These are phyloP conservation scores for Phytophthora vignae DNA, from an alignment of 352 stramenopile genomes.

Conservation along the genomic window DNA sequence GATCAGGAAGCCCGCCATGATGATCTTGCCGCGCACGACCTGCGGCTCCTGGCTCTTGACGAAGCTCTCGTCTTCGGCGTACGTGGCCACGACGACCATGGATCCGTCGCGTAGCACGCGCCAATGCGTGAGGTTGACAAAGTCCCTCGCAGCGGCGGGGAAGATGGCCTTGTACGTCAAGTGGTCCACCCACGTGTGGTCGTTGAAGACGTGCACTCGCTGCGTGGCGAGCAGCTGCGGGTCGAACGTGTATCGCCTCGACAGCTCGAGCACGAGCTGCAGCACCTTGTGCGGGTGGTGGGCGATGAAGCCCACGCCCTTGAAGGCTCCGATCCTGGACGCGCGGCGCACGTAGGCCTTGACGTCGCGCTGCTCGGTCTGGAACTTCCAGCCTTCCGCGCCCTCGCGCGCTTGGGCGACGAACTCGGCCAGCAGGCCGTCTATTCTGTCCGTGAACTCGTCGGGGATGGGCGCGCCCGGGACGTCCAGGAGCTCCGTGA, in stretches of 20 bases:
- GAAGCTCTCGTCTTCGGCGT: conserved; percentile 48
- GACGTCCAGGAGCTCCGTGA: conserved; percentile 43
- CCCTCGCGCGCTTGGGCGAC: conserved; percentile 57
- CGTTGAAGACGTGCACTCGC: conserved; percentile 65
- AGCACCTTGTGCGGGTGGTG: conserved; percentile 64
- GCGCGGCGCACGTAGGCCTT: conserved; percentile 62
- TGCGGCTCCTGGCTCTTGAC: conserved; percentile 53
- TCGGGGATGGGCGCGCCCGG: conserved; percentile 44
- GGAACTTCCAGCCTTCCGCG: conserved; percentile 67
- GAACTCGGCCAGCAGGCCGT: conserved; percentile 71
- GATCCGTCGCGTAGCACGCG: conserved; percentile 67
- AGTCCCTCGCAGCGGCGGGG: conserved; percentile 58
- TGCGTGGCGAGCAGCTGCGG: conserved; percentile 60
- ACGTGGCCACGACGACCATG: conserved; percentile 61
- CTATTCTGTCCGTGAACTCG: conserved; percentile 50
- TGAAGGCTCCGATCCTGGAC: conserved; percentile 56
- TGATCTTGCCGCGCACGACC: conserved; percentile 55
- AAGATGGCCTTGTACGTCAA: conserved; percentile 77
- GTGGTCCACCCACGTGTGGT: conserved; percentile 80
- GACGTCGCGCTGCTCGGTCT: conserved; percentile 62
- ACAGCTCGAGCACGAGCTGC: conserved; percentile 64
- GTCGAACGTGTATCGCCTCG: conserved; percentile 56
- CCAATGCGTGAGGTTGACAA: conserved; percentile 80
- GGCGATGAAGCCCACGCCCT: conserved; percentile 64
- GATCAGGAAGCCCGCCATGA: conserved; percentile 75